Evolutionary conservation across 139 green algal genomes (phyloP), one percentile per base, ranked within the genome.

Genomic region (Gonium pectorale): DNA sequence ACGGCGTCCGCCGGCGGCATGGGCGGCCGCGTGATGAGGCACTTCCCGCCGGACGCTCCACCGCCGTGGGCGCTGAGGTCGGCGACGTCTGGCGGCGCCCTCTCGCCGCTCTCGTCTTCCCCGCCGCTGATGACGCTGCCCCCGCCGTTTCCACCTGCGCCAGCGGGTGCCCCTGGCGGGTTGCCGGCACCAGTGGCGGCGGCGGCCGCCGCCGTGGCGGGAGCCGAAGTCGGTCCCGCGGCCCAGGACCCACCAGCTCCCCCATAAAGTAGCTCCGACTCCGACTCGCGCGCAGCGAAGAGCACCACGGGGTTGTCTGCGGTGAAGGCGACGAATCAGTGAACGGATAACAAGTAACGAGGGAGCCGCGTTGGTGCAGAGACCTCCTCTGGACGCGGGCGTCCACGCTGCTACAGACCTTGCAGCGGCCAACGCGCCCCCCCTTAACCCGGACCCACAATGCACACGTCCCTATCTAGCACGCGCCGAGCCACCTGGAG

Each of bases 11-110:
- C 72, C 5, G 72, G 35, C 51, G 72, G 72, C 37, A 80, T 37
- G 6, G 52, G 35, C 8, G 72, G 72, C 72, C 72, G 72, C 35
- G 67, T 37, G 9, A 80, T 67, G 5, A 80, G 24, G 72, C 72
- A 80, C 51, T 52, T 15, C 29, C 29, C 27, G 59, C 27, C 38
- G 59, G 29, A 8, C 5, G 6, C 5, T 27, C 29, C 46, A 15
- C 46, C 46, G 46, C 15, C 46, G 46, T 11, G 11, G 46, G 13
- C n/a, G 68, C 44, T n/a, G 68, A 37, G 67, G 67, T 11, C 38
- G 33, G 22, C 29, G 19, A 33, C 31, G 33, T 24, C 41, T 43
- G 67, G 13, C 67, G 29, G 9, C 67, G 26, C 41, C 67, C 2
- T 35, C 67, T 15, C 46, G 46, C 46, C 15, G 46, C 46, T 15